Percentiles rank a stretch among this genome's conserved stretches.
Evolutionary conservation across 179 eudicot species (phyloP).

Genomic region (Camellia oleifera): DNA sequence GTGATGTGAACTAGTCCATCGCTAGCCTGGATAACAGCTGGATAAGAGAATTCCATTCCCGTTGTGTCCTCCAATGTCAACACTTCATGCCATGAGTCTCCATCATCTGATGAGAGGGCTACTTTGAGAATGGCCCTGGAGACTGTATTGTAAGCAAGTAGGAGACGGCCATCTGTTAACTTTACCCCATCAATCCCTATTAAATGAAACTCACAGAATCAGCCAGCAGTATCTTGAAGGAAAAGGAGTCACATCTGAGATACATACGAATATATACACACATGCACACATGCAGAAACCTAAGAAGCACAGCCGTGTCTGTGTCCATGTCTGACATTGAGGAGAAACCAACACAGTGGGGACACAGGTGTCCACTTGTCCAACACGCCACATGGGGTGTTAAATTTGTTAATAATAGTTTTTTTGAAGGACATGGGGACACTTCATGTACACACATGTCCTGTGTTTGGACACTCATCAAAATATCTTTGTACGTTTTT

Average conservation of each 20-base stretch:
- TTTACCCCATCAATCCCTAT: conserved; percentile 94
- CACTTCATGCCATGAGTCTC: conserved; percentile 82
- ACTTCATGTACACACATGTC: no score
- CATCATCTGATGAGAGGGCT: conserved; percentile 73
- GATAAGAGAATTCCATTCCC: conserved; percentile 92
- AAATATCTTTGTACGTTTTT: no score
- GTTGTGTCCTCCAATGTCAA: conserved; percentile 61
- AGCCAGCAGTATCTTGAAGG: neutral
- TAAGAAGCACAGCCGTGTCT: no score
- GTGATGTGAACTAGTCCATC: conserved; percentile 84
- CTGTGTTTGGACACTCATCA: no score
- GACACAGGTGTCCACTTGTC: no score
- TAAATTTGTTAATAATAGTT: no score
- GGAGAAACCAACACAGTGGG: no score
- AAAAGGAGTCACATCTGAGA: neutral
- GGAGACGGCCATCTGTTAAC: conserved; percentile 66
- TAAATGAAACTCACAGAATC: neutral
- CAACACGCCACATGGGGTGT: no score
- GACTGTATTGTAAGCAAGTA: conserved; percentile 83
- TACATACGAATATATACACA: neutral
- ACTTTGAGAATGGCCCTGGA: conserved; percentile 81
- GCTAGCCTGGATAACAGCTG: conserved; percentile 77
- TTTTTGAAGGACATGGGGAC: no score
- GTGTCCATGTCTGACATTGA: no score
- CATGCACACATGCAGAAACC: no score